Evolutionary conservation across 1,284 basidiomycete species (phyloP).

Genomic region (Heterobasidion parviporum): DNA sequence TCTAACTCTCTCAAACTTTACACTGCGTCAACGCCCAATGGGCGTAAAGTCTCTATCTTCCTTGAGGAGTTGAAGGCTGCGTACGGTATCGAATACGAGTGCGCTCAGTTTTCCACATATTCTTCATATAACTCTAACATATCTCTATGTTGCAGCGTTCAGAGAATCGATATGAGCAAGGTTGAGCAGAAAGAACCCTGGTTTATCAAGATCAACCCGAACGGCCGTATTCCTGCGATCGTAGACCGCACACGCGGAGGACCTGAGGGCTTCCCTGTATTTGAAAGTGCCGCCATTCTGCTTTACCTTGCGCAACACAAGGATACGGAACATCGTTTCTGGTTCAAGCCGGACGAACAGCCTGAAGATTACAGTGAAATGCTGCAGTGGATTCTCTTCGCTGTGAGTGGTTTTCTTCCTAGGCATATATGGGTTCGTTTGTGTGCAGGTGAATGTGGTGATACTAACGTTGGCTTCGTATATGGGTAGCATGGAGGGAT

Average conservation of each 20-base stretch:
- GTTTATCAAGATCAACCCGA: conserved; percentile 46
- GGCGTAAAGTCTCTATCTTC: conserved; percentile 24
- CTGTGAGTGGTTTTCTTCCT: conserved; percentile 27
- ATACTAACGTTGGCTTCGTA: neutral
- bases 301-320: conserved; percentile 45
- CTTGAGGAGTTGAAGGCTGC: conserved; percentile 38
- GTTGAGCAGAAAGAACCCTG: conserved; percentile 46
- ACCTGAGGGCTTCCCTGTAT: conserved; percentile 31
- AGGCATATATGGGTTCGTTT: neutral
- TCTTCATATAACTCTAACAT: conserved; percentile 21
- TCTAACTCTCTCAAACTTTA: conserved; percentile 2
- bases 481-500: conserved; percentile 51
- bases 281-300: conserved; percentile 47
- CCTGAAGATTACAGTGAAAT: conserved; percentile 41
- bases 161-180: conserved; percentile 27
- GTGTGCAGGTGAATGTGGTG: neutral
- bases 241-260: conserved; percentile 32
- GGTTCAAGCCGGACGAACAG: conserved; percentile 30
- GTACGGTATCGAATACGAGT: conserved; percentile 34
- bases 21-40: conserved; percentile 11
- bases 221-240: conserved; percentile 50
- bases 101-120: neutral
- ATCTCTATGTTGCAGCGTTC: conserved; percentile 25
- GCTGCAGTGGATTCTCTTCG: conserved; percentile 78
- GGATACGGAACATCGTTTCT: conserved; percentile 40